A percentile compares a stretch with the other conserved stretches of the same genome.
Conservation (phyloP, 495 filamentous ascomycete genomes). For the Astrocystis sublimbata region DNA sequence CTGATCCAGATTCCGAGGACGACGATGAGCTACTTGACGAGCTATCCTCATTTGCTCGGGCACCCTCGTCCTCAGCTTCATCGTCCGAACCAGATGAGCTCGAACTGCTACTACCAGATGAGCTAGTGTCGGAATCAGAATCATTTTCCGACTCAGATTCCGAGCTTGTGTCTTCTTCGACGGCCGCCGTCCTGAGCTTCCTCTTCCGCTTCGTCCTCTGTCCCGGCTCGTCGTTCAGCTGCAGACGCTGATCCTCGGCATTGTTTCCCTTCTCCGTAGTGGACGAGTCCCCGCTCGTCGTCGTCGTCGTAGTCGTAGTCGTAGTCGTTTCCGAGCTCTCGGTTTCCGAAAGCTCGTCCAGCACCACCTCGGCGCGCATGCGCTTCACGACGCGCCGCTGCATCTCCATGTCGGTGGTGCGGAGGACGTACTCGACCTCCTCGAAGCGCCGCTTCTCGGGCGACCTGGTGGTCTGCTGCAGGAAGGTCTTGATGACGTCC, state of each 20-base stretch:
- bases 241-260: conserved; percentile 31
- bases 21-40: conserved; percentile 37
- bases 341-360: conserved; percentile 47
- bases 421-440: conserved; percentile 49
- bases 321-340: conserved; percentile 34
- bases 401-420: conserved; percentile 45
- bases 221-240: conserved; percentile 44
- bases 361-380: conserved; percentile 50
- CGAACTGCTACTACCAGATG: conserved; percentile 23
- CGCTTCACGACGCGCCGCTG: conserved; percentile 50
- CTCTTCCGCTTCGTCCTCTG: conserved; percentile 56
- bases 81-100: conserved; percentile 29
- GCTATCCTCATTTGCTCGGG: conserved; percentile 21
- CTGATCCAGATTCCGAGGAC: conserved; percentile 21
- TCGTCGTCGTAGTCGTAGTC: conserved; percentile 27
- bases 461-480: conserved; percentile 34
- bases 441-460: conserved; percentile 40
- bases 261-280: conserved; percentile 26
- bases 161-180: conserved; percentile 40
- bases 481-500: conserved; percentile 51
- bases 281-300: conserved; percentile 18
- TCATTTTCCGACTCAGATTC: conserved; percentile 37
- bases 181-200: conserved; percentile 48
- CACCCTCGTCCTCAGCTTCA: conserved; percentile 17
- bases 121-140: conserved; percentile 32